Conservation (phyloP, 345 rosid species). For the Carallia pectinifolia region DNA sequence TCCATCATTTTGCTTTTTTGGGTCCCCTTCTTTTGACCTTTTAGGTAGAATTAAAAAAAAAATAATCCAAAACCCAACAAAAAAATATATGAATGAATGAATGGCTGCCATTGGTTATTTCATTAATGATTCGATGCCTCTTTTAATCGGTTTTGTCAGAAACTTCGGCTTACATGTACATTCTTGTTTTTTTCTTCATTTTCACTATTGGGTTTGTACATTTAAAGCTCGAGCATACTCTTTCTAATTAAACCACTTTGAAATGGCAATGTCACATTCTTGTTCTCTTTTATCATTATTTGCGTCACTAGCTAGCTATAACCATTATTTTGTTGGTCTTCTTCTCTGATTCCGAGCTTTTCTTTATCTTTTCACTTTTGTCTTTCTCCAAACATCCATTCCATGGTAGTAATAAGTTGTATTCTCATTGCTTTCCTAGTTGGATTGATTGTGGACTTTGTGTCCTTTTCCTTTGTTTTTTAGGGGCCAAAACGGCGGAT, state of each 20-base stretch:
- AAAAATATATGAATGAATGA: constrained; percentile 12
- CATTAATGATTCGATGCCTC: not conserved
- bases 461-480: constrained; percentile 3
- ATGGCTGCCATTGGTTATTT: not conserved
- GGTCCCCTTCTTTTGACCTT: not conserved
- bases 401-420: no score
- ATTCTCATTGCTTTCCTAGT: not conserved
- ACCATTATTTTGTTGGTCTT: not conserved
- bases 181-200: not conserved
- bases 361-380: constrained; percentile 33
- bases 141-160: constrained; percentile 26
- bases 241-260: constrained; percentile 21
- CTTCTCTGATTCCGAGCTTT: constrained; percentile 58
- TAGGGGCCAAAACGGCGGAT: not conserved
- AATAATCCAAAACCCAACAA: not conserved
- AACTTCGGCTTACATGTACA: constrained; percentile 31
- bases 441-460: not conserved
- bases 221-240: constrained; percentile 18
- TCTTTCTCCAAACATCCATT: constrained; percentile 20
- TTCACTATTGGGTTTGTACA: constrained; percentile 15
- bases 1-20: constrained; percentile 12
- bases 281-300: constrained; percentile 29
- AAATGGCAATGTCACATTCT: constrained; percentile 22
- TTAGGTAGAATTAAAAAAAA: no score
- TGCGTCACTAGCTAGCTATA: constrained; percentile 15